Evolutionary conservation across 257 asterid genomes (phyloP).

Genomic region (Petrea volubilis): DNA sequence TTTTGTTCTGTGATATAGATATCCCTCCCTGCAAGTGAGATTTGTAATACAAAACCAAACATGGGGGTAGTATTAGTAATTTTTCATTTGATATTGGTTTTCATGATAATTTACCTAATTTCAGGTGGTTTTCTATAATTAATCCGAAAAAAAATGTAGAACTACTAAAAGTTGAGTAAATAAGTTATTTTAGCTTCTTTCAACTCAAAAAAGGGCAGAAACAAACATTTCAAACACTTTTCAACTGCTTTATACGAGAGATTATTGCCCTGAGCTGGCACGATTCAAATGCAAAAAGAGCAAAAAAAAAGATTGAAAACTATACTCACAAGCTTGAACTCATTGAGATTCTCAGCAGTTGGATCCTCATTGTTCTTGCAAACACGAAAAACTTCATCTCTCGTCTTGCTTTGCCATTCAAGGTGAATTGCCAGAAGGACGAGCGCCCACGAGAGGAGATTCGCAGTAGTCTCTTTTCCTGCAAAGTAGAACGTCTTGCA

Average conservation of each 20-base stretch:
- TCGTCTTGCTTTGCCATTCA: constrained; percentile 45
- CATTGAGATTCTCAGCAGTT: constrained; percentile 32
- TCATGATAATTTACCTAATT: too few species aligned
- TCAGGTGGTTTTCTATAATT: too few species aligned
- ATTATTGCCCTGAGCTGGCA: not conserved
- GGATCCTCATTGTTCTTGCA: constrained; percentile 30
- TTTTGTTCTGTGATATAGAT: too few species aligned
- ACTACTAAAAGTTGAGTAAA: too few species aligned
- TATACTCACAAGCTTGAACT: constrained; percentile 27
- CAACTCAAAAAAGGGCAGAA: too few species aligned
- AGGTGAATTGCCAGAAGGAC: constrained; percentile 46
- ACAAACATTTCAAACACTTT: not conserved
- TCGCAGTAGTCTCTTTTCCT: constrained; percentile 58
- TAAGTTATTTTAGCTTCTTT: too few species aligned
- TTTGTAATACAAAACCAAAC: too few species aligned
- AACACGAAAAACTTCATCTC: constrained; percentile 37
- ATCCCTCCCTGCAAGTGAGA: too few species aligned
- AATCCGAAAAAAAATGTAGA: too few species aligned
- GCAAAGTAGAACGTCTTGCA: constrained; percentile 69
- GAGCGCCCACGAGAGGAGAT: constrained; percentile 44
- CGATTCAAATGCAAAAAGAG: not conserved
- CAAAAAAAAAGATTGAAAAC: not conserved
- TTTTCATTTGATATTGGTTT: too few species aligned
- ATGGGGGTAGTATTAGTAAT: too few species aligned
- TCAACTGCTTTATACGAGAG: too few species aligned